Conservation (phyloP, 2,329 filamentous ascomycete species). For the Neonectria magnoliae region DNA sequence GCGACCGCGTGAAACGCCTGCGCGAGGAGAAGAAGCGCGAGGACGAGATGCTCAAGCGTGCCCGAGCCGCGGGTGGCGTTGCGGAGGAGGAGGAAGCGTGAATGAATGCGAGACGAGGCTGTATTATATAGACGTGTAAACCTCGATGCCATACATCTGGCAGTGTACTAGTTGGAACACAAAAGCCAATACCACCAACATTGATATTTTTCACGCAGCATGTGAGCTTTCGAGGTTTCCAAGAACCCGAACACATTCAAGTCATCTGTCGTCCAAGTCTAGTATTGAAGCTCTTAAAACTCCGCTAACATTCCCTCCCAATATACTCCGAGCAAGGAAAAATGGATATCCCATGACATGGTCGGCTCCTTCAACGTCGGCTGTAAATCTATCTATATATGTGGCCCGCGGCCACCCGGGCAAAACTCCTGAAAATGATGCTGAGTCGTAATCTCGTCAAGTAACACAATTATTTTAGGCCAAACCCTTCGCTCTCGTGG, state of each 20-base stretch:
- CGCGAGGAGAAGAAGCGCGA: conserved; percentile 70
- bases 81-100: conserved; percentile 47
- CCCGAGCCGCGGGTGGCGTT: conserved; percentile 52
- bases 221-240: background rate
- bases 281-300: background rate
- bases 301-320: background rate
- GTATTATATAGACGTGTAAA: conserved; percentile 46
- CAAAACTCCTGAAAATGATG: conserved; percentile 36
- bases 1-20: conserved; percentile 61
- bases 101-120: conserved; percentile 28
- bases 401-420: conserved; percentile 8
- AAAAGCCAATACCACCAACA: conserved; percentile 30
- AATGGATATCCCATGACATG: conserved; percentile 1
- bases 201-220: conserved; percentile 7
- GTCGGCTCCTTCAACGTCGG: background rate
- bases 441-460: conserved; percentile 33
- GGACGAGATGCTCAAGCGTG: conserved; percentile 59
- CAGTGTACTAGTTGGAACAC: conserved; percentile 43
- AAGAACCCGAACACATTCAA: background rate
- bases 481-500: conserved; percentile 91
- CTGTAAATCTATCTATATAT: conserved; percentile 27
- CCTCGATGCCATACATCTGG: conserved; percentile 36
- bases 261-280: background rate
- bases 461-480: conserved; percentile 70
- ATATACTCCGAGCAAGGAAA: conserved; percentile 3